These are phyloP conservation scores for Paramecium tetraurelia DNA, from an alignment of 73 alveolate species.

Conservation along the genomic window DNA sequence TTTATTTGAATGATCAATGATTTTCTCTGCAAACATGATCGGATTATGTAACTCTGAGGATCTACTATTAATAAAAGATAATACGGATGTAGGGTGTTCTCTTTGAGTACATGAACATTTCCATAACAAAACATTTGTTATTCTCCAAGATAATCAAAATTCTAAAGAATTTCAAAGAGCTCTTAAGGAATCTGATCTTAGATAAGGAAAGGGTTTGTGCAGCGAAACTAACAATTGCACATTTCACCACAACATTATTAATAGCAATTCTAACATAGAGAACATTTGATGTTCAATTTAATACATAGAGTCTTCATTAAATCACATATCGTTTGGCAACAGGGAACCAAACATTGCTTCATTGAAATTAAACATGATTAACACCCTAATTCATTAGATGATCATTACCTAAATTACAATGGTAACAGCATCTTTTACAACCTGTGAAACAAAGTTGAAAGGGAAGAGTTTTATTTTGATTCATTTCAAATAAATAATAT, in stretches of 20 bases:
- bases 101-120: neutral
- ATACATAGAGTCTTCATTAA: neutral
- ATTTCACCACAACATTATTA: neutral
- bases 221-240: neutral
- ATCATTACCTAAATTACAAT: slow-evolving; percentile 5
- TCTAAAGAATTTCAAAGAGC: neutral
- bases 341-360: neutral
- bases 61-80: neutral
- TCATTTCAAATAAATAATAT: neutral
- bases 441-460: neutral
- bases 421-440: neutral
- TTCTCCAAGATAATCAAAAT: neutral
- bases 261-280: neutral
- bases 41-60: neutral
- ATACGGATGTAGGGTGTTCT: neutral
- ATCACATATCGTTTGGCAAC: neutral
- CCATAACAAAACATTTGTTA: neutral
- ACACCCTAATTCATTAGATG: neutral
- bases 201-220: neutral
- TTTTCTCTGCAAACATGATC: neutral
- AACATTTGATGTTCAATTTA: neutral
- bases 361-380: neutral
- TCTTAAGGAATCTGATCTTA: neutral
- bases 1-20: neutral
- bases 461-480: neutral